phyloP scores from a whole-genome alignment of 768 basidiomycete genomes.

The Omphalotus guepiniiformis region DNA sequence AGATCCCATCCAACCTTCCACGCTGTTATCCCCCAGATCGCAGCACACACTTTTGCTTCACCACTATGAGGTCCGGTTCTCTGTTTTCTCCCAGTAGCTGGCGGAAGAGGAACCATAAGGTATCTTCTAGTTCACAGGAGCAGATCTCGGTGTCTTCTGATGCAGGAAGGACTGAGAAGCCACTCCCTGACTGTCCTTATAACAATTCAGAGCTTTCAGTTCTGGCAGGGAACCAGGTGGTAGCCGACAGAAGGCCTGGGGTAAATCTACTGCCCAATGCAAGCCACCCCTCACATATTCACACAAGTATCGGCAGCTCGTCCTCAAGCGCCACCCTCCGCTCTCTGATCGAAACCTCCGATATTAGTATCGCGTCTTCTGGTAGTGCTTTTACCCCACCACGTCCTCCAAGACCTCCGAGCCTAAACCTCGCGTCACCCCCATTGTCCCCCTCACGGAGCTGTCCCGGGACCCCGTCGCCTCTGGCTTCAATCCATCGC shows the following conservation, averaged over 20 bases:
- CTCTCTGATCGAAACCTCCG: background rate
- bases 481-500: background rate
- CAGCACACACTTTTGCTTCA: background rate
- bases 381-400: conserved; percentile 5
- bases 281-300: too few species aligned
- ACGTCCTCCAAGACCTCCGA: conserved; percentile 28
- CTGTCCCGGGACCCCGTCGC: background rate
- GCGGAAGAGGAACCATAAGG: background rate
- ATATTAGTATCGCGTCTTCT: background rate
- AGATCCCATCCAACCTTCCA: too few species aligned
- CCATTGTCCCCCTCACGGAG: background rate
- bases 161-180: too few species aligned
- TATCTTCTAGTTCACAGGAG: background rate
- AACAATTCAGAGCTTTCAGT: background rate
- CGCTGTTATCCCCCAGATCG: too few species aligned
- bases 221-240: background rate
- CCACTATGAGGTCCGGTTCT: background rate
- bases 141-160: background rate
- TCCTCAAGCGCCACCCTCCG: too few species aligned
- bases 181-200: too few species aligned
- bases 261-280: too few species aligned
- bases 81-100: conserved; percentile 6
- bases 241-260: too few species aligned
- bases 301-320: too few species aligned
- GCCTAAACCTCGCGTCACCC: conserved; percentile 16